Conservation (phyloP, 2,329 filamentous ascomycete species). For the Diaporthe batatas region DNA sequence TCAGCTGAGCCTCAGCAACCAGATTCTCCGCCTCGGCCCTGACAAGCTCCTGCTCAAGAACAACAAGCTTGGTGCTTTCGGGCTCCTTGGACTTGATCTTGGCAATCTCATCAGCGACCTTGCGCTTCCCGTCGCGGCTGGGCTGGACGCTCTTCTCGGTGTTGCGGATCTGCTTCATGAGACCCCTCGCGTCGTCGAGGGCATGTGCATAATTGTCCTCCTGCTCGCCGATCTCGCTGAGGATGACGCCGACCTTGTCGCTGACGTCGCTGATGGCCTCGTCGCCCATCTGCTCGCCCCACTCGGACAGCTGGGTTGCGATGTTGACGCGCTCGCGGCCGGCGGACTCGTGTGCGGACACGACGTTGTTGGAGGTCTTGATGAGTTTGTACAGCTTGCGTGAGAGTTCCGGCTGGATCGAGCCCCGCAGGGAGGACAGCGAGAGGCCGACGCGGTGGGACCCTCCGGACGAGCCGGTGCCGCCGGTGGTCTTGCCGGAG, state of each 20-base stretch:
- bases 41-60: slow-evolving; percentile 95
- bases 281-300: slow-evolving; percentile 93
- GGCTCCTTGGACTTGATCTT: slow-evolving; percentile 94
- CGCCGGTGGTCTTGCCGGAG: slow-evolving; percentile 62
- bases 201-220: slow-evolving; percentile 90
- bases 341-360: slow-evolving; percentile 85
- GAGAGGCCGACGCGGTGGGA: slow-evolving; percentile 79
- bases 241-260: slow-evolving; percentile 93
- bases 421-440: slow-evolving; percentile 87
- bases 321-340: slow-evolving; percentile 87
- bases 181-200: slow-evolving; percentile 84
- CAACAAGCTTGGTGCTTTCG: slow-evolving; percentile 82
- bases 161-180: slow-evolving; percentile 93
- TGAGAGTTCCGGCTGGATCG: slow-evolving; percentile 87
- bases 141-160: slow-evolving; percentile 97
- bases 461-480: slow-evolving; percentile 54
- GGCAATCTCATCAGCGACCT: slow-evolving; percentile 93
- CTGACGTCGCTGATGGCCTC: slow-evolving; percentile 89
- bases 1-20: slow-evolving; percentile 95
- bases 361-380: slow-evolving; percentile 93
- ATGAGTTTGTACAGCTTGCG: slow-evolving; percentile 92
- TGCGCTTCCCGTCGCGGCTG: slow-evolving; percentile 85
- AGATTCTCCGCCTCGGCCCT: slow-evolving; percentile 95
- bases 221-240: slow-evolving; percentile 93
- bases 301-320: slow-evolving; percentile 92